Evolutionary conservation across 257 asterid species (phyloP).

Genomic region (Cordia subcordata): DNA sequence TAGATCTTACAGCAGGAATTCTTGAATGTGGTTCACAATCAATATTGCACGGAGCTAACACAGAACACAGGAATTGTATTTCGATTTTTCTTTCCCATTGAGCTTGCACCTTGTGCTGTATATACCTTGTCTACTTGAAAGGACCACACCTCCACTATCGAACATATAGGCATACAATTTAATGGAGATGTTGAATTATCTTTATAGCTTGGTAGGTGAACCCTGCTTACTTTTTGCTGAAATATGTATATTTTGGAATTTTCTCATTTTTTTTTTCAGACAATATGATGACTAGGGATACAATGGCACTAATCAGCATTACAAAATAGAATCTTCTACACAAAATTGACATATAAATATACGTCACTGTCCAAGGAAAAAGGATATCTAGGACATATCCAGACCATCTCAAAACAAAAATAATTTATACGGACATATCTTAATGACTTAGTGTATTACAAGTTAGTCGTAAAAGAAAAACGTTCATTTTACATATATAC

Average conservation of each 20-base stretch:
- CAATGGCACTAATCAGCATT: no score
- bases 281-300: no score
- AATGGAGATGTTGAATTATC: neutral
- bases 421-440: neutral
- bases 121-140: neutral
- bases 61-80: no score
- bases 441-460: no score
- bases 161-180: conserved; percentile 3
- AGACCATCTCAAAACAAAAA: neutral
- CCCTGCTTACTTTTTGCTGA: neutral
- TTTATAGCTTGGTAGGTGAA: conserved; percentile 20
- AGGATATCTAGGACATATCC: no score
- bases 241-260: no score
- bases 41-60: conserved; percentile 7
- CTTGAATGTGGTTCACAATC: conserved; percentile 25
- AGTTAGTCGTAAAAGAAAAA: no score
- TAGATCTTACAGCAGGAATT: conserved; percentile 7
- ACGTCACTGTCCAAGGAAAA: no score
- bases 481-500: no score
- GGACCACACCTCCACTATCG: conserved; percentile 34
- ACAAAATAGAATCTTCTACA: no score
- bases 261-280: no score
- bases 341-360: no score
- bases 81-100: conserved; percentile 33
- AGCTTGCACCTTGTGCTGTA: conserved; percentile 30